Conservation (phyloP, 176 grass and related monocot species). For the Urochloa ruziziensis region DNA sequence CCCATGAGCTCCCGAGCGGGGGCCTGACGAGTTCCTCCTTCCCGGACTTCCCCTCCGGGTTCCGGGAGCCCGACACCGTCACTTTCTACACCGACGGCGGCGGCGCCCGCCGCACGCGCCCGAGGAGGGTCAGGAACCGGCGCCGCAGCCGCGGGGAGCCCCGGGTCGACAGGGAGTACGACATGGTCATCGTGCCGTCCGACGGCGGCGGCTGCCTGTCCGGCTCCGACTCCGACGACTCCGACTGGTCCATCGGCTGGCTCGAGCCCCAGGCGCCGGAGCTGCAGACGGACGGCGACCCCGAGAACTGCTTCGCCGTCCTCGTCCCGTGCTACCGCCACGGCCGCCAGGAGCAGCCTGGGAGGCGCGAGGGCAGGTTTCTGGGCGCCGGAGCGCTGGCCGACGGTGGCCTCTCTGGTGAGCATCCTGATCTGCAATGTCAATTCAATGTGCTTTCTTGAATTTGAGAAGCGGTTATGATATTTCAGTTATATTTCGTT, state of each 20-base stretch:
- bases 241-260: conserved; percentile 88
- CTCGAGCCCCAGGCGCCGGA: conserved; percentile 62
- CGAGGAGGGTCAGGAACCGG: conserved; percentile 32
- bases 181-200: conserved; percentile 75
- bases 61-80: conserved; percentile 48
- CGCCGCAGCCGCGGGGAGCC: conserved; percentile 45
- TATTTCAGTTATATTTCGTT: background rate
- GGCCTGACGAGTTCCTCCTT: conserved; percentile 30
- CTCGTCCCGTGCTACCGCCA: conserved; percentile 75
- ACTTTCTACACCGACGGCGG: conserved; percentile 18
- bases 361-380: conserved; percentile 29
- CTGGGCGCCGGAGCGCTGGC: conserved; percentile 21
- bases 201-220: conserved; percentile 70
- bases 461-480: background rate
- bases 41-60: conserved; percentile 53
- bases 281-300: conserved; percentile 53
- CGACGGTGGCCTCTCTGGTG: conserved; percentile 44
- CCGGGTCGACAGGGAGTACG: conserved; percentile 70
- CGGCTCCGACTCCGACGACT: conserved; percentile 69
- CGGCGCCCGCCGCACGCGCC: background rate
- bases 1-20: conserved; percentile 25
- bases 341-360: conserved; percentile 36
- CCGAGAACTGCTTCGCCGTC: conserved; percentile 65
- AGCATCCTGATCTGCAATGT: conserved; percentile 4
- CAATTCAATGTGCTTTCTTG: background rate